Conservation (phyloP, 2,329 filamentous ascomycete species). For the Beauveria rudraprayagi region DNA sequence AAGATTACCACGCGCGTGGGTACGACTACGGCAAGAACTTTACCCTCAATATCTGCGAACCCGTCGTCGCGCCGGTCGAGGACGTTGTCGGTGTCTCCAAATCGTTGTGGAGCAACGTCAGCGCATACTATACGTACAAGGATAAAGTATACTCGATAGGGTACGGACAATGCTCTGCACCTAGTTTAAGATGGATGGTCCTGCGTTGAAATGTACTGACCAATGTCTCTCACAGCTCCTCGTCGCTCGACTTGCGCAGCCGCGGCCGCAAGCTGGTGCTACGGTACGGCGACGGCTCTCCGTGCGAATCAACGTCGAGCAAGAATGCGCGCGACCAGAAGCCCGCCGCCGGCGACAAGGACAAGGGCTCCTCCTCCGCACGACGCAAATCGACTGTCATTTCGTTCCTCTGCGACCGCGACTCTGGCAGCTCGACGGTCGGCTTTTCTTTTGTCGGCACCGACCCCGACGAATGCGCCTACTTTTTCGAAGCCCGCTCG, state of each 20-base stretch:
- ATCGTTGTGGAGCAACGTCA: conserved; percentile 61
- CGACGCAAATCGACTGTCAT: conserved; percentile 75
- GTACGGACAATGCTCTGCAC: conserved; percentile 35
- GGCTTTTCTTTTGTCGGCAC: conserved; percentile 74
- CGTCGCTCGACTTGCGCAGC: conserved; percentile 45
- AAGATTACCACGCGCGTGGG: conserved; percentile 58
- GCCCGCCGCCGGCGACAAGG: conserved; percentile 25
- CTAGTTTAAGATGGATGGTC: background rate
- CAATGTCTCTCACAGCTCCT: conserved; percentile 22
- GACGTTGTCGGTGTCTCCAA: conserved; percentile 58
- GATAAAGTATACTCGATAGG: conserved; percentile 68
- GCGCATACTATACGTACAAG: conserved; percentile 63
- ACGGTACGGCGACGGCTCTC: conserved; percentile 70
- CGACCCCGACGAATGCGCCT: conserved; percentile 84
- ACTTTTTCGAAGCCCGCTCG: conserved; percentile 90
- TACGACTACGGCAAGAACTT: conserved; percentile 77
- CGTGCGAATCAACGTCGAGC: conserved; percentile 41
- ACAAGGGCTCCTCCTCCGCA: conserved; percentile 24
- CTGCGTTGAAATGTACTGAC: background rate
- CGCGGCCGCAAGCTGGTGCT: conserved; percentile 68
- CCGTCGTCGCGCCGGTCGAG: conserved; percentile 59
- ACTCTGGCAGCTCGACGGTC: conserved; percentile 60
- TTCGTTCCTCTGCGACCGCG: conserved; percentile 86
- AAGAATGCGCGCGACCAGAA: conserved; percentile 24
- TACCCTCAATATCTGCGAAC: conserved; percentile 72